These are phyloP conservation scores for Ceriops zippeliana DNA, from an alignment of 345 rosid genomes.

Conservation along the genomic window DNA sequence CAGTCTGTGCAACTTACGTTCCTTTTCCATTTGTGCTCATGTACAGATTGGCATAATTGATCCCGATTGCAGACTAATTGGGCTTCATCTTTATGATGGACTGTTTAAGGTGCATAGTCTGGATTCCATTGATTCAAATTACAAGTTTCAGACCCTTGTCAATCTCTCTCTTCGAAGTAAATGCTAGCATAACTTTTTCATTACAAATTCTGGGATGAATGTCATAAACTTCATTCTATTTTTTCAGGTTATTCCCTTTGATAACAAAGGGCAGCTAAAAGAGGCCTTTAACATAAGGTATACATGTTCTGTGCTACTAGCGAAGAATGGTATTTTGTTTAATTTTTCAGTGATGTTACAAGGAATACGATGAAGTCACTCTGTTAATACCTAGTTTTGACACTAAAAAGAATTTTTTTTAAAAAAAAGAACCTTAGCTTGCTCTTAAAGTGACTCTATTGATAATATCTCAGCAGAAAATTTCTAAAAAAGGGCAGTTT, in stretches of 20 bases:
- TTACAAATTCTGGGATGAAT: not conserved
- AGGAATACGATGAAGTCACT: no score
- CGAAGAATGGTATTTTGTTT: no score
- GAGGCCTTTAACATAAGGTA: slow-evolving; percentile 93
- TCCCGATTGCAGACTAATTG: slow-evolving; percentile 92
- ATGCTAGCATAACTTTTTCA: not conserved
- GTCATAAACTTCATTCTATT: slow-evolving; percentile 9
- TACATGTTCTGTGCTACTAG: not conserved
- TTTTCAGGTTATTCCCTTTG: slow-evolving; percentile 82
- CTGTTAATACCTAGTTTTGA: no score
- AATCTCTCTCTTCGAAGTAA: no score
- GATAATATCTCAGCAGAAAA: no score
- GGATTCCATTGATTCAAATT: slow-evolving; percentile 4
- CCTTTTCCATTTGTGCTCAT: not conserved
- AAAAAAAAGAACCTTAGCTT: no score
- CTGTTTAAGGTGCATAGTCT: slow-evolving; percentile 66
- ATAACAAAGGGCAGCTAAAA: slow-evolving; percentile 90
- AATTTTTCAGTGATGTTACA: no score
- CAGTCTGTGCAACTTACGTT: not conserved
- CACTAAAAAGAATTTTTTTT: no score
- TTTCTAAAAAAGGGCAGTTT: no score
- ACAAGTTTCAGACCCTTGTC: not conserved
- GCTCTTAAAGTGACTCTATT: no score
- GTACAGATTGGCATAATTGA: slow-evolving; percentile 90
- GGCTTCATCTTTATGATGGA: slow-evolving; percentile 95